phyloP scores from a whole-genome alignment of 129 eudicot species.

The Rutidosis leptorrhynchoides region DNA sequence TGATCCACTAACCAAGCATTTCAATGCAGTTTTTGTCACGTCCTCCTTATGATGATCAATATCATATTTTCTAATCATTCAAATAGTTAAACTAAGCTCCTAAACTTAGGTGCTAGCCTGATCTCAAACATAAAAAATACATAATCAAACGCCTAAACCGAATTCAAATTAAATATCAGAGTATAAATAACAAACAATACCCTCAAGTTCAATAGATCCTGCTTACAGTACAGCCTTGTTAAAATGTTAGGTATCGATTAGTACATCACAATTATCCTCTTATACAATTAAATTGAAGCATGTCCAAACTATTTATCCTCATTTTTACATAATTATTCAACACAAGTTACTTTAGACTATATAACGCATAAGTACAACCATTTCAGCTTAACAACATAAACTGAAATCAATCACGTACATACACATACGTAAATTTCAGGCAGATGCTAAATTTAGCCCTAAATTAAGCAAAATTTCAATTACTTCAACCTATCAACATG shows the following conservation, averaged over 20 bases:
- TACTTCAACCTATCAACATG: neutral
- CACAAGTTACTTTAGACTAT: neutral
- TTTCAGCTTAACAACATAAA: neutral
- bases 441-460: slow-evolving; percentile 14
- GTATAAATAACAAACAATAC: neutral
- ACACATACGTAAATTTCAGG: neutral
- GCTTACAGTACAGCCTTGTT: neutral
- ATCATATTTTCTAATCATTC: neutral
- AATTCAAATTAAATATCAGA: neutral
- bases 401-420: neutral
- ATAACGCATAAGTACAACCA: neutral
- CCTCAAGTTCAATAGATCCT: slow-evolving; percentile 1
- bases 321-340: neutral
- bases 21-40: slow-evolving; percentile 4
- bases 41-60: neutral
- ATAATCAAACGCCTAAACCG: neutral
- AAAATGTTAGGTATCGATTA: neutral
- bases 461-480: neutral
- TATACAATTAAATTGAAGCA: neutral
- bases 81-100: neutral
- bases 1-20: slow-evolving; percentile 19
- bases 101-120: neutral
- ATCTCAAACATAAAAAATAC: neutral
- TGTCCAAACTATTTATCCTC: neutral
- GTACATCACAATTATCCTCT: slow-evolving; percentile 2